A percentile compares a stretch with the other conserved stretches of the same genome.
Conservation (phyloP, 345 rosid species). For the Salix suchowensis region DNA sequence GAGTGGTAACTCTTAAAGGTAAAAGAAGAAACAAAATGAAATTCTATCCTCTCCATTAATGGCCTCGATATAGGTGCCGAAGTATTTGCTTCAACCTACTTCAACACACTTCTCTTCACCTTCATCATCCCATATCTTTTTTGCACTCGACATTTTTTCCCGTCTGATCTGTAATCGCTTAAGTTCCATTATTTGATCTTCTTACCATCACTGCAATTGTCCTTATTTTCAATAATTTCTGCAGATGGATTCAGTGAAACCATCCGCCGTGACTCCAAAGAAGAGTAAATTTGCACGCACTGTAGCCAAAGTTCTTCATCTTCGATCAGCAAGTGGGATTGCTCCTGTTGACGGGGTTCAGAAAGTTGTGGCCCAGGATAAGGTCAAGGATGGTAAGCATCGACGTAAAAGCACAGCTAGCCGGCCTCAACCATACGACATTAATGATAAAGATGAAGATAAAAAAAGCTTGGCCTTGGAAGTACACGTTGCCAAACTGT, state of each 20-base stretch:
- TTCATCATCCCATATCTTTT: slow-evolving; percentile 9
- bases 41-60: slow-evolving; percentile 26
- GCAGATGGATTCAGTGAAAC: slow-evolving; percentile 75
- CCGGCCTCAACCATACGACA: slow-evolving; percentile 42
- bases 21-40: slow-evolving; percentile 21
- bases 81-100: slow-evolving; percentile 24
- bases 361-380: slow-evolving; percentile 38
- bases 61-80: slow-evolving; percentile 44
- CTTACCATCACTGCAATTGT: not conserved
- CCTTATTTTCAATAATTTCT: not conserved
- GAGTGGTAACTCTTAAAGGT: slow-evolving; percentile 13
- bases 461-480: slow-evolving; percentile 43
- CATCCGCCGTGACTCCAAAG: slow-evolving; percentile 43
- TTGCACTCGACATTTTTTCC: not conserved
- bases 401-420: slow-evolving; percentile 19
- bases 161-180: not conserved
- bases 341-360: slow-evolving; percentile 53
- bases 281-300: slow-evolving; percentile 65
- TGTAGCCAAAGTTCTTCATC: slow-evolving; percentile 64
- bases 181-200: not conserved
- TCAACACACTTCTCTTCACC: slow-evolving; percentile 21
- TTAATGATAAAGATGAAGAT: slow-evolving; percentile 35
- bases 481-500: slow-evolving; percentile 67
- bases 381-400: slow-evolving; percentile 31
- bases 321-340: slow-evolving; percentile 50